Evolutionary conservation across 2,329 filamentous ascomycete genomes (phyloP).

Genomic region (Claviceps purpurea): DNA sequence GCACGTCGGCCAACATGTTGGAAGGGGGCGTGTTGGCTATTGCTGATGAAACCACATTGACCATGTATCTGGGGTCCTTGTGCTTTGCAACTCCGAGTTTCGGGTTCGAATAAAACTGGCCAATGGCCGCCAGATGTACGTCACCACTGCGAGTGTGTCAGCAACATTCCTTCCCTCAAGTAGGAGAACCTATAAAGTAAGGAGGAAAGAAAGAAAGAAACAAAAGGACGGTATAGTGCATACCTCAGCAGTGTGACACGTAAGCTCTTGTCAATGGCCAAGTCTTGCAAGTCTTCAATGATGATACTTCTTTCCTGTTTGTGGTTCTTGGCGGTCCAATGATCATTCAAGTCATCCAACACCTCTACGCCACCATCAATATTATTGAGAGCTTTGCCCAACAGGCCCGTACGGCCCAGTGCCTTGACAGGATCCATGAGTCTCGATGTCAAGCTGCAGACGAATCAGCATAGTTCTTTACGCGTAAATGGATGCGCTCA

Average conservation of each 20-base stretch:
- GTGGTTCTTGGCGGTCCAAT: constrained; percentile 94
- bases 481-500: background rate
- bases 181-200: too few relatives aligned
- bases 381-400: constrained; percentile 72
- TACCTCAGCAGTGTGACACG: constrained; percentile 77
- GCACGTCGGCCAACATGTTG: constrained; percentile 74
- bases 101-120: constrained; percentile 89
- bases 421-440: constrained; percentile 83
- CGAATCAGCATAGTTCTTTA: constrained; percentile 10
- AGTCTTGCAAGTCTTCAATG: constrained; percentile 81
- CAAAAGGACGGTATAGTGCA: constrained; percentile 7
- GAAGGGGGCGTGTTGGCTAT: constrained; percentile 89
- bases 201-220: background rate
- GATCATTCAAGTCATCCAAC: constrained; percentile 82
- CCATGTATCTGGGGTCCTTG: constrained; percentile 90
- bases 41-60: constrained; percentile 84
- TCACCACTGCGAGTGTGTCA: constrained; percentile 50
- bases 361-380: constrained; percentile 90
- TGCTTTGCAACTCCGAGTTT: constrained; percentile 72
- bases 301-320: constrained; percentile 80
- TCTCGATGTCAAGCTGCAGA: constrained; percentile 60
- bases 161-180: background rate
- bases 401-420: constrained; percentile 65
- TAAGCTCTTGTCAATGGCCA: constrained; percentile 84
- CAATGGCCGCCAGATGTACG: constrained; percentile 82